A percentile compares a stretch with the other conserved stretches of the same genome.
Evolutionary conservation across 208 protist genomes (phyloP).

Genomic region (Leptomonas pyrrhocoris): DNA sequence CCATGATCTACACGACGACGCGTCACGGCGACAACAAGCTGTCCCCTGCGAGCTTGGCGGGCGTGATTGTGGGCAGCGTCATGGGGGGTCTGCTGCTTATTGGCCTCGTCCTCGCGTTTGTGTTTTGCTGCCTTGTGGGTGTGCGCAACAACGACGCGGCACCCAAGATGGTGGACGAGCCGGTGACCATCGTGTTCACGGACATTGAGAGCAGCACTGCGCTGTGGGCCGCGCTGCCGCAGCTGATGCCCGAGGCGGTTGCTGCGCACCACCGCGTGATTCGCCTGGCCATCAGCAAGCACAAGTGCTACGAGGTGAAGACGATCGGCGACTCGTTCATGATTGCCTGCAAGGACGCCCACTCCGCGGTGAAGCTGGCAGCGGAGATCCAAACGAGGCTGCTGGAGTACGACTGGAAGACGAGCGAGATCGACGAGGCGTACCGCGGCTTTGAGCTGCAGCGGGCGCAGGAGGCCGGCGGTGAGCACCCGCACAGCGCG

Average conservation of each 20-base stretch:
- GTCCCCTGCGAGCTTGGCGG: conserved; percentile 26
- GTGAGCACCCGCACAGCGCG: conserved; percentile 34
- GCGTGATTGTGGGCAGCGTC: conserved; percentile 35
- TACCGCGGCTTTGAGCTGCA: conserved; percentile 57
- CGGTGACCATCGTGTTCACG: conserved; percentile 76
- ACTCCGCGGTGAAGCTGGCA: conserved; percentile 45
- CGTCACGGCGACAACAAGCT: not conserved
- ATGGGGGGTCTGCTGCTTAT: conserved; percentile 7
- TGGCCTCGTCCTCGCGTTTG: not conserved
- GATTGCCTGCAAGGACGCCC: conserved; percentile 66
- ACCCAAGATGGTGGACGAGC: conserved; percentile 43
- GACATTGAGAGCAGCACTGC: conserved; percentile 84
- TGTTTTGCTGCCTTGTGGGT: conserved; percentile 23
- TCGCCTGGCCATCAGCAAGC: conserved; percentile 54
- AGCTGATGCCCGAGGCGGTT: conserved; percentile 69
- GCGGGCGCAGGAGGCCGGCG: conserved; percentile 23
- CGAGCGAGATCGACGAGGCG: conserved; percentile 39
- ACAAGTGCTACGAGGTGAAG: conserved; percentile 87
- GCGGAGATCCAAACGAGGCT: conserved; percentile 60
- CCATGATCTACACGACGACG: conserved; percentile 45
- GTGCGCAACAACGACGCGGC: conserved; percentile 51
- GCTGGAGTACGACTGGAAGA: conserved; percentile 58
- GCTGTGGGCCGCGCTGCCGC: conserved; percentile 68
- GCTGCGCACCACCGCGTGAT: conserved; percentile 74
- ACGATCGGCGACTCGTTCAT: conserved; percentile 89